Conservation (phyloP, 768 basidiomycete species). For the Termitomyces sp. region DNA sequence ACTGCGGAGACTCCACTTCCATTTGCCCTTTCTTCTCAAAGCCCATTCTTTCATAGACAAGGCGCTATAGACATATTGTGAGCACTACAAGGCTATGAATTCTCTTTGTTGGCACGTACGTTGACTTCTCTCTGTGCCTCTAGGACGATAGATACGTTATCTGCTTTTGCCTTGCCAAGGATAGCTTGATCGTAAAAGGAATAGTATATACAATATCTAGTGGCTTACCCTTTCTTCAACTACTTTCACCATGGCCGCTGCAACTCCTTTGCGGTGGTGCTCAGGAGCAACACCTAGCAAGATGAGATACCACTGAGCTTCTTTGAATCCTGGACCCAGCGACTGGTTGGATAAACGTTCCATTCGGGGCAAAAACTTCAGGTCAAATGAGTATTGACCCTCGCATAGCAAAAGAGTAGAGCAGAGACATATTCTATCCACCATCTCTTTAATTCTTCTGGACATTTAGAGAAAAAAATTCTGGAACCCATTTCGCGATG, state of each 20-base stretch:
- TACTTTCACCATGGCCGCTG: slow-evolving; percentile 18
- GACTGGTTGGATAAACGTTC: slow-evolving; percentile 10
- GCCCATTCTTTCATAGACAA: slow-evolving; percentile 12
- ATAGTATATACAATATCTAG: not conserved
- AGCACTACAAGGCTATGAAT: not conserved
- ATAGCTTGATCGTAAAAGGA: not conserved
- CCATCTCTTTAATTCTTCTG: slow-evolving; percentile 19
- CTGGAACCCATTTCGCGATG: slow-evolving; percentile 23
- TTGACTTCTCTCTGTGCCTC: slow-evolving; percentile 22
- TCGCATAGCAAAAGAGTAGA: not conserved
- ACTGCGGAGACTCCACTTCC: not conserved
- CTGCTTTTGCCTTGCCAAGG: slow-evolving; percentile 14
- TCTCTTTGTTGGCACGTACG: slow-evolving; percentile 10
- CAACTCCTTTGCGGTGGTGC: slow-evolving; percentile 26
- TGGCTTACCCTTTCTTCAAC: slow-evolving; percentile 19
- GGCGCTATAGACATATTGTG: slow-evolving; percentile 1
- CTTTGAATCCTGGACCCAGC: slow-evolving; percentile 16
- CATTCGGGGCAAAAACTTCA: slow-evolving; percentile 19
- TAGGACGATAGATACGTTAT: slow-evolving; percentile 15
- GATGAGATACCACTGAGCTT: slow-evolving; percentile 22
- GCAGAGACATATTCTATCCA: slow-evolving; percentile 24
- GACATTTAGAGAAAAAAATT: slow-evolving; percentile 17
- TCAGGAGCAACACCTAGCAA: slow-evolving; percentile 22
- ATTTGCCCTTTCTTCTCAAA: slow-evolving; percentile 13
- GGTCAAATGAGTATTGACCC: not conserved